Evolutionary conservation across 345 rosid genomes (phyloP), one percentile per base, ranked within the genome.

Genomic region (Brassica carinata): DNA sequence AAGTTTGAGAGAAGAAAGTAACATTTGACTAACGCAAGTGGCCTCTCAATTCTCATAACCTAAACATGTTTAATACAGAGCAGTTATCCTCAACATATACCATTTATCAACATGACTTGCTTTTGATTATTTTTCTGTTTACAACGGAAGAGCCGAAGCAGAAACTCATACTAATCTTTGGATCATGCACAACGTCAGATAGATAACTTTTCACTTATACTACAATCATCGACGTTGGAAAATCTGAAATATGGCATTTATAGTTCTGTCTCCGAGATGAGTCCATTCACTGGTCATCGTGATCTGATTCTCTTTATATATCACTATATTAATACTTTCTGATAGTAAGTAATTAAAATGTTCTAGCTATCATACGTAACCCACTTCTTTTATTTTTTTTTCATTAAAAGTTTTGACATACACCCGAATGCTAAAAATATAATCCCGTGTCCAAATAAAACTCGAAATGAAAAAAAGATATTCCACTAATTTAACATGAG

Each of bases 21-120:
- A 75, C 71, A 80, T 74, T 80, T 63, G 75, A 80, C 83, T 70
- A 69, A 80, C 38, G 61, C 69, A 27, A 80, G 75, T 74, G 79
- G 79, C 59, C 82, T 61, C 63, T 79, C 82, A 67, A 59, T 73
- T 79, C 70, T 45, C n/a, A 45, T 73, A 67, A 45, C 78, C 78
- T 79, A 80, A 69, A 8, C 57, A 11, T 68, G 55, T 64, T n/a
- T 23, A 7, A 58, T 19, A 68, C 48, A 57, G 3, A 71, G 26
- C 48, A 79, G 8, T 74, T 58, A 18, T 18, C 34, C 61, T 62
- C 38, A 62, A 66, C 19, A 10, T 15, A 48, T 68, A 19, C 30
- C 61, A 55, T 80, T 80, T 63, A 51, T 30, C 75, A 66, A 55
- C 9, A 29, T 67, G 18, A 66, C 63, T 72, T 59, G 9, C 62